Conservation (phyloP, 1,139 yeast species). For the Candida labiduridarum region DNA sequence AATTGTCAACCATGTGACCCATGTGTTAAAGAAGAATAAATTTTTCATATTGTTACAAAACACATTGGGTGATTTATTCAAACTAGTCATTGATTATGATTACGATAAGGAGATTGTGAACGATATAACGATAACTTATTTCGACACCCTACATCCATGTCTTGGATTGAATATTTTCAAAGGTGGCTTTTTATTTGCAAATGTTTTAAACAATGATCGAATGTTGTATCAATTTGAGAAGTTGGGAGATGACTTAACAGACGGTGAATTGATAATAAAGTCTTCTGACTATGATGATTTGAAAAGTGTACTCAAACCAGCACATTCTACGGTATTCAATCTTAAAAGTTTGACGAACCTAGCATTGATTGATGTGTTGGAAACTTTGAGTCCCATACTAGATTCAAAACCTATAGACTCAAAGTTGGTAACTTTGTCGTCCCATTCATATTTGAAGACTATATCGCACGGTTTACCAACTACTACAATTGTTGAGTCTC, state of each 20-base stretch:
- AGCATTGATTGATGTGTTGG: constrained; percentile 55
- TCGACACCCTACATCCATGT: constrained; percentile 72
- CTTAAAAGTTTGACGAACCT: constrained; percentile 54
- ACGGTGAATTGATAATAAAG: constrained; percentile 28
- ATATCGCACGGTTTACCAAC: constrained; percentile 63
- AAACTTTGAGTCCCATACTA: constrained; percentile 60
- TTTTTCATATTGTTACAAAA: constrained; percentile 78
- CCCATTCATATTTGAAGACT: constrained; percentile 49
- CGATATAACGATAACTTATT: constrained; percentile 45
- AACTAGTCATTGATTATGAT: constrained; percentile 51
- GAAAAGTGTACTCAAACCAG: constrained; percentile 3
- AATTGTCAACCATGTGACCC: constrained; percentile 63
- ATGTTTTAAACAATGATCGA: constrained; percentile 64
- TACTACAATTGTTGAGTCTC: constrained; percentile 69
- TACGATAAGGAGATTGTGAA: constrained; percentile 47
- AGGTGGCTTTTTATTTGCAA: constrained; percentile 76
- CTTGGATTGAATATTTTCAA: constrained; percentile 61
- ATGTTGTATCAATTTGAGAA: constrained; percentile 74
- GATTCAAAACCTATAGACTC: constrained; percentile 44
- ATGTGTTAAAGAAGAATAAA: constrained; percentile 56
- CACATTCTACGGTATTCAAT: constrained; percentile 16
- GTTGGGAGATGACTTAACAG: constrained; percentile 52
- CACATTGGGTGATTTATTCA: constrained; percentile 76
- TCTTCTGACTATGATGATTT: constrained; percentile 19
- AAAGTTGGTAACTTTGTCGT: constrained; percentile 30